phyloP scores from a whole-genome alignment of 148 eudicot species.

The Vaccinium macrocarpon region DNA sequence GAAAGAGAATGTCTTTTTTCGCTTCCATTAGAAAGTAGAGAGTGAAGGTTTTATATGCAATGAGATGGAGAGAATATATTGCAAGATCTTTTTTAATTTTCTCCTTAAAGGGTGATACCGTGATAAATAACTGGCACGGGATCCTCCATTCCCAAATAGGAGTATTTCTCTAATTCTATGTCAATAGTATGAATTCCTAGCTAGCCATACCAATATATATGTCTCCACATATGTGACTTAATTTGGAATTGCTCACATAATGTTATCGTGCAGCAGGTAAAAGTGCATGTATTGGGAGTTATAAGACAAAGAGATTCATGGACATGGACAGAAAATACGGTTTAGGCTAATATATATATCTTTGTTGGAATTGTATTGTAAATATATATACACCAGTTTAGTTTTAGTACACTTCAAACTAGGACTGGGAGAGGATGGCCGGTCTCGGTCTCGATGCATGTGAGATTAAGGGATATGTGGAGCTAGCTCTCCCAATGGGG shows the following conservation, averaged over 20 bases:
- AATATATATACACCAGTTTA: not conserved
- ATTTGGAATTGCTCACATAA: too few relatives aligned
- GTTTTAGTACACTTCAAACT: not conserved
- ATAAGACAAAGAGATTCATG: not conserved
- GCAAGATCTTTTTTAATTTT: not conserved
- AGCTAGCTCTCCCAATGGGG: not conserved
- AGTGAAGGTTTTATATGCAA: conserved; percentile 26
- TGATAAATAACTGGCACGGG: not conserved
- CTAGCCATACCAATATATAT: too few relatives aligned
- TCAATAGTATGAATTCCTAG: too few relatives aligned
- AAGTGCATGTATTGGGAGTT: not conserved
- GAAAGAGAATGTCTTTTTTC: not conserved
- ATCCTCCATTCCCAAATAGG: too few relatives aligned
- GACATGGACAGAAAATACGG: not conserved
- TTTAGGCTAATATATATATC: not conserved
- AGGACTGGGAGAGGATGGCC: not conserved
- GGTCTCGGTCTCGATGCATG: not conserved
- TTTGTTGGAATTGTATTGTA: not conserved
- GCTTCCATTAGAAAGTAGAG: conserved; percentile 15
- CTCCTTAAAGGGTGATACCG: not conserved
- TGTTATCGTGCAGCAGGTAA: too few relatives aligned
- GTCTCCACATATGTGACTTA: too few relatives aligned
- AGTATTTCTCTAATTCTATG: too few relatives aligned
- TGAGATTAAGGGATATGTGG: not conserved
- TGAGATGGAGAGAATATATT: conserved; percentile 21